Base-by-base conservation (phyloP, 768 basidiomycete genomes). In the Termitomyces sp. region DNA sequence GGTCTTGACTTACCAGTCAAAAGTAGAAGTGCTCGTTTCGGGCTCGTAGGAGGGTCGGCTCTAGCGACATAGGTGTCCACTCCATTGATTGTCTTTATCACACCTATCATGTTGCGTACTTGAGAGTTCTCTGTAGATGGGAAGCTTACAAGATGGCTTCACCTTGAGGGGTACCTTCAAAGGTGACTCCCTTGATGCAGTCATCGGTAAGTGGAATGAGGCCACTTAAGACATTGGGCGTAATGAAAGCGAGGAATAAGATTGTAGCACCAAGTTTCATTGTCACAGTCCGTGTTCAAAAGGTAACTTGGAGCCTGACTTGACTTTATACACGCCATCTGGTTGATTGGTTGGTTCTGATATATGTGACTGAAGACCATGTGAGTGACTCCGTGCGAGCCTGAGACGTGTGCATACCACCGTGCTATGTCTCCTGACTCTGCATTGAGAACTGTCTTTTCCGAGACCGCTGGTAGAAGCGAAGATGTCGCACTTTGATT, bases 111-210 rank as follows among this genome's bases (percentile, higher is more conserved):
- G 30, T 10, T 26, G 27, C 18, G 18, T 10, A 20, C 10, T 27
- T 30, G 9, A 30, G 26, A 26, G 3, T 27, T 18, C 34, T 5
- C n/a, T n/a, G n/a, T n/a, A n/a, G n/a, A n/a, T n/a, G n/a, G n/a
- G n/a, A n/a, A n/a, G n/a, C n/a, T n/a, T n/a, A n/a, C n/a, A n/a
- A n/a, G 18, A n/a, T 13, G 5, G 14, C 26, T 40, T 14, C 26
- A 40, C 51, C 51, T 52, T 40, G 13, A 20, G 61, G 61, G 39
- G 61, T 62, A 18, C 61, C 61, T 46, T 58, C 61, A 22, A 62
- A 62, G 2, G 61, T 62, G 32, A 62, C 61, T 18, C 61, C 61
- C 43, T 62, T 62, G n/a, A 62, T 55, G n/a, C 61, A 62, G 33
- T 58, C 61, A 16, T 36, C 55, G 3, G 56, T 55, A 27, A 63